Evolutionary conservation across 495 filamentous ascomycete species (phyloP).

Genomic region (Tuber borchii): DNA sequence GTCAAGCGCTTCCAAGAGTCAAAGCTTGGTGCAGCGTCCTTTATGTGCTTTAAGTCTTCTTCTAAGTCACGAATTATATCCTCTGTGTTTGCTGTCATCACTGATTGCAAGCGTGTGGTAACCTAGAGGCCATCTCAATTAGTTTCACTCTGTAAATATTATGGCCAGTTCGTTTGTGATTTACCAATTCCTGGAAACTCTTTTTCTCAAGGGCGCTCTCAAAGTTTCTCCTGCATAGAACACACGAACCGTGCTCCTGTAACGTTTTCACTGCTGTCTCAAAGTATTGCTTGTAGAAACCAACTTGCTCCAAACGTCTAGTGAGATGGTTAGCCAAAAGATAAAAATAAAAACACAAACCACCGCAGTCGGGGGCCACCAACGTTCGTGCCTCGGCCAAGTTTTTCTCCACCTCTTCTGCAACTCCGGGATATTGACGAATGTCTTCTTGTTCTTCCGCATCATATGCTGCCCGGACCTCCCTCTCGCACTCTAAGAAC

Average conservation of each 20-base stretch:
- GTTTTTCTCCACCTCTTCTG: constrained; percentile 42
- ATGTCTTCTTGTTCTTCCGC: constrained; percentile 27
- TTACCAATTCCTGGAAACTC: constrained; percentile 37
- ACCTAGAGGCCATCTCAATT: constrained; percentile 15
- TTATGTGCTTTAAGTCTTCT: constrained; percentile 54
- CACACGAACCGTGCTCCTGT: constrained; percentile 29
- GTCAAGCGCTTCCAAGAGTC: constrained; percentile 66
- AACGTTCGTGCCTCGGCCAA: constrained; percentile 20
- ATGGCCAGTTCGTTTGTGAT: neutral
- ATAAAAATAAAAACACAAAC: neutral
- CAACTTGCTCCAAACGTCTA: constrained; percentile 30
- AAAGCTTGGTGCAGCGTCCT: constrained; percentile 58
- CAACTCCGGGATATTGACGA: constrained; percentile 34
- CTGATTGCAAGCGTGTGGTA: constrained; percentile 42
- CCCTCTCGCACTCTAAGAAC: constrained; percentile 30
- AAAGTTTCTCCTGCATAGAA: constrained; percentile 36
- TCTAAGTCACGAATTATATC: constrained; percentile 56
- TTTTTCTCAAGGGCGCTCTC: constrained; percentile 24
- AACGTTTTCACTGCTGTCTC: constrained; percentile 23
- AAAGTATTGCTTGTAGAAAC: constrained; percentile 32
- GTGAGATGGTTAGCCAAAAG: constrained; percentile 8
- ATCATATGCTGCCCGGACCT: constrained; percentile 30
- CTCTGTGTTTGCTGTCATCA: constrained; percentile 47
- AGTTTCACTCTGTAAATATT: neutral
- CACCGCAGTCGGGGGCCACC: constrained; percentile 23